Evolutionary conservation across 495 filamentous ascomycete species (phyloP).

Genomic region (Lasiosphaeria hispida): DNA sequence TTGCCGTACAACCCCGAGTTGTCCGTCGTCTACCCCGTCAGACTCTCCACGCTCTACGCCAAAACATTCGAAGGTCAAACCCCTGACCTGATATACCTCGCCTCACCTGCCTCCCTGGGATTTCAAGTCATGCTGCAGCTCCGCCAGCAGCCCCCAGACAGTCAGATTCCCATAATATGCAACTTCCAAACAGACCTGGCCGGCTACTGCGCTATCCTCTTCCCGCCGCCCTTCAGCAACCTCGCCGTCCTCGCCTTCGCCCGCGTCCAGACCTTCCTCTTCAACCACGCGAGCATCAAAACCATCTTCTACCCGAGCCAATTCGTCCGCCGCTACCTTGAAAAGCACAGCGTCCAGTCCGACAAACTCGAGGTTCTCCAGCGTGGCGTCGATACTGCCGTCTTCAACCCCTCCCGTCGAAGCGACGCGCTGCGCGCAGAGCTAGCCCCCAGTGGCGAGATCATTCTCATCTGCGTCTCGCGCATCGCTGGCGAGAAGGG

Average conservation of each 20-base stretch:
- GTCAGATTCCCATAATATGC: conserved; percentile 52
- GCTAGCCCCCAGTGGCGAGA: conserved; percentile 56
- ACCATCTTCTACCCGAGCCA: conserved; percentile 62
- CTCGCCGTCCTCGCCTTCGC: conserved; percentile 56
- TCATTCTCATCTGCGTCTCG: conserved; percentile 58
- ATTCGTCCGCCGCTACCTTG: conserved; percentile 55
- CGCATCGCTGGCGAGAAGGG: conserved; percentile 64
- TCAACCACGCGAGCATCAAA: conserved; percentile 53
- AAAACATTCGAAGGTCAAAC: conserved; percentile 43
- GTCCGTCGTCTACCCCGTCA: conserved; percentile 61
- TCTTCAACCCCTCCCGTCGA: conserved; percentile 51
- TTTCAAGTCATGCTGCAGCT: conserved; percentile 61
- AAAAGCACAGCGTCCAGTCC: conserved; percentile 45
- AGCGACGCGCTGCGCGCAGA: conserved; percentile 45
- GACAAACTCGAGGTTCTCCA: conserved; percentile 53
- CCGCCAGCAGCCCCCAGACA: conserved; percentile 49
- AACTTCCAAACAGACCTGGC: conserved; percentile 68
- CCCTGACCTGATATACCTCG: conserved; percentile 61
- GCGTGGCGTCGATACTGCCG: conserved; percentile 58
- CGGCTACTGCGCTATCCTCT: conserved; percentile 60
- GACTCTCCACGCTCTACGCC: conserved; percentile 51
- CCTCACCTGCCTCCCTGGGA: conserved; percentile 61
- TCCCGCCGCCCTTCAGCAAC: conserved; percentile 53
- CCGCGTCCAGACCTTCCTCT: conserved; percentile 57
- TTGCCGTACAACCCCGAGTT: conserved; percentile 65